A percentile compares a stretch with the other conserved stretches of the same genome.
Conservation (phyloP, 2,329 filamentous ascomycete genomes). For the Pseudogymnoascus sp. region DNA sequence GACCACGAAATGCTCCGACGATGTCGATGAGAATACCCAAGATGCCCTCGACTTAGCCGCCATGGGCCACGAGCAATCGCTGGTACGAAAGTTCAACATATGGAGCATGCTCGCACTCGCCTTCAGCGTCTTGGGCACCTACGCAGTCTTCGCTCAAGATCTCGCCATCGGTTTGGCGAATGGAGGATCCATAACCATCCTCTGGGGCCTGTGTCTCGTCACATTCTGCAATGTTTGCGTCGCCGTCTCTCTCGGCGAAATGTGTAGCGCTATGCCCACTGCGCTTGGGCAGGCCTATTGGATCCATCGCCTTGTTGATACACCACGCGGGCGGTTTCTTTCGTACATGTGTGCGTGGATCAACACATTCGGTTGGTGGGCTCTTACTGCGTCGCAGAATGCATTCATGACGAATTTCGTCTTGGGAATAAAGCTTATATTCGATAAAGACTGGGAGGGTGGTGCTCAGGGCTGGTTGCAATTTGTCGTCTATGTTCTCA, state of each 20-base stretch:
- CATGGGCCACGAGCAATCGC: constrained; percentile 36
- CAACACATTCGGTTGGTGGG: constrained; percentile 54
- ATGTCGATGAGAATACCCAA: constrained; percentile 30
- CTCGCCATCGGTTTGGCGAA: constrained; percentile 45
- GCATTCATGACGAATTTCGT: constrained; percentile 53
- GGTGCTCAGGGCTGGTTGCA: constrained; percentile 42
- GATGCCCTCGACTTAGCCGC: constrained; percentile 36
- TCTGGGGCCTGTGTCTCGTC: constrained; percentile 49
- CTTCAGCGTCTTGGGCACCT: constrained; percentile 51
- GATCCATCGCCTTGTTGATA: constrained; percentile 38
- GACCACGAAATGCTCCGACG: neutral
- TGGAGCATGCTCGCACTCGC: constrained; percentile 51
- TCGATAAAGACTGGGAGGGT: constrained; percentile 40
- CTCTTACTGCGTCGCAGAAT: constrained; percentile 45
- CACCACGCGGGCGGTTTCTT: constrained; percentile 37
- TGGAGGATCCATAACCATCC: constrained; percentile 45
- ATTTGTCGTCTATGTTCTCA: constrained; percentile 47
- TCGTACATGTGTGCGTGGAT: constrained; percentile 54
- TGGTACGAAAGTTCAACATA: constrained; percentile 42
- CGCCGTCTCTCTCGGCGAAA: constrained; percentile 47
- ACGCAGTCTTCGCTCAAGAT: constrained; percentile 49
- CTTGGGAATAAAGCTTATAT: constrained; percentile 49
- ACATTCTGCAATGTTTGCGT: constrained; percentile 46
- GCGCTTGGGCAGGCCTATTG: constrained; percentile 54
- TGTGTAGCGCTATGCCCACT: constrained; percentile 52